Evolutionary conservation across 805 yeast genomes (phyloP).

Genomic region (Yarrowia sp.): DNA sequence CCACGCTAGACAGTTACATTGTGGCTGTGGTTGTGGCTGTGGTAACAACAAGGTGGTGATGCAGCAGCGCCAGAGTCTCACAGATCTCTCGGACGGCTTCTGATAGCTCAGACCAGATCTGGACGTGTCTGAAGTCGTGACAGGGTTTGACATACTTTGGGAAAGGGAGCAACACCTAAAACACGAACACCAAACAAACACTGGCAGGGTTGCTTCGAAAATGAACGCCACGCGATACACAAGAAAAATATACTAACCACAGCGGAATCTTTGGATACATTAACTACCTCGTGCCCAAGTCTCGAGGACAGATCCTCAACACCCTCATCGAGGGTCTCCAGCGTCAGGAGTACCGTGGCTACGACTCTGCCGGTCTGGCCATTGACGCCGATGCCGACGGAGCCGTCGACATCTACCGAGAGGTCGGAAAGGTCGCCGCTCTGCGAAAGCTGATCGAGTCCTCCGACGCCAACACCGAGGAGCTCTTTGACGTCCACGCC

Average conservation of each 20-base stretch:
- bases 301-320: conserved; percentile 89
- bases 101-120: neutral
- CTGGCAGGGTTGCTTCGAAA: too few relatives aligned
- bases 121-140: conserved; percentile 6
- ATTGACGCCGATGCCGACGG: conserved; percentile 81
- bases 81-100: too few relatives aligned
- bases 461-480: conserved; percentile 49
- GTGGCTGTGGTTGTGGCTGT: too few relatives aligned
- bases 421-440: conserved; percentile 87
- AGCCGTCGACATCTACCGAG: conserved; percentile 71
- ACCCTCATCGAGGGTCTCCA: conserved; percentile 71
- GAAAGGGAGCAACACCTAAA: neutral
- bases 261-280: conserved; percentile 99
- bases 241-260: conserved; percentile 27
- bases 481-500: conserved; percentile 75
- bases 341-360: conserved; percentile 95
- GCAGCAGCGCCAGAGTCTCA: too few relatives aligned
- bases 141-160: conserved; percentile 7
- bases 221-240: too few relatives aligned
- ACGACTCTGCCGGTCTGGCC: conserved; percentile 96
- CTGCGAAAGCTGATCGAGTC: conserved; percentile 60
- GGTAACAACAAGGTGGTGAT: too few relatives aligned
- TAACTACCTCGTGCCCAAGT: conserved; percentile 86
- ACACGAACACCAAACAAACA: too few relatives aligned
- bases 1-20: neutral